Base-by-base conservation (phyloP, 2,329 filamentous ascomycete species). In the Nemania bipapillata region DNA sequence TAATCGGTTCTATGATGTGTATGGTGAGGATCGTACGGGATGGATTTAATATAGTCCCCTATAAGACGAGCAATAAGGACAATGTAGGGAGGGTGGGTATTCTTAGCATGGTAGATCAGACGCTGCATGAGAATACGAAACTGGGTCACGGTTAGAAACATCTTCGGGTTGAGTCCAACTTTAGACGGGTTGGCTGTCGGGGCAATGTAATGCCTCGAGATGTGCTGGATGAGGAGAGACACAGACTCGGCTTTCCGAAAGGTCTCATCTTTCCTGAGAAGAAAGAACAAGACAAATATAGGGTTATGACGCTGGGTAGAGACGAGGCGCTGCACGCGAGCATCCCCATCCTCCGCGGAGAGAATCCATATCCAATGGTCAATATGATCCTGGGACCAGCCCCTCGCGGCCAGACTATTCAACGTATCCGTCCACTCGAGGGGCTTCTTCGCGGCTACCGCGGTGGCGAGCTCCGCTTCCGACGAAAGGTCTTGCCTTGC, bases 361-460 rank as follows among this genome's bases (percentile, higher is more conserved):
- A 84, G 55, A 26, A 84, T 81, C 81, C 80, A 83, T 47, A 80
- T 63, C 82, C 82, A 84, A 45, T 80, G 79, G 12, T 78, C 76
- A 32, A 83, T 56, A 45, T 83, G 77, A 1, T 73, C 73, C 63
- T 74, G 74, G 1, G 73, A 71, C 67, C 80, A 76, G 5, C 81
- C 81, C 55, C 77, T 80, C 47, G 63, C 65, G 2, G 73, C 73
- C 9, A 83, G 62, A 22, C 71, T 72, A 30, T 75, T 72, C 7
- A 83, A 68, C 12, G 75, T 73, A 40, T 75, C 68, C 9, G 71
- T 72, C 80, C 80, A 82, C 2, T 76, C 63, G 11, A 40, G 62
- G 1, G 72, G 64, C n/a, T 71, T 73, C 37, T 72, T 73, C 4
- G 65, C 58, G 8, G 50, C 40, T 3, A 78, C 22, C 11, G 59